Evolutionary conservation across 2,329 filamentous ascomycete species (phyloP).

Genomic region (Calonectria henricotiae): DNA sequence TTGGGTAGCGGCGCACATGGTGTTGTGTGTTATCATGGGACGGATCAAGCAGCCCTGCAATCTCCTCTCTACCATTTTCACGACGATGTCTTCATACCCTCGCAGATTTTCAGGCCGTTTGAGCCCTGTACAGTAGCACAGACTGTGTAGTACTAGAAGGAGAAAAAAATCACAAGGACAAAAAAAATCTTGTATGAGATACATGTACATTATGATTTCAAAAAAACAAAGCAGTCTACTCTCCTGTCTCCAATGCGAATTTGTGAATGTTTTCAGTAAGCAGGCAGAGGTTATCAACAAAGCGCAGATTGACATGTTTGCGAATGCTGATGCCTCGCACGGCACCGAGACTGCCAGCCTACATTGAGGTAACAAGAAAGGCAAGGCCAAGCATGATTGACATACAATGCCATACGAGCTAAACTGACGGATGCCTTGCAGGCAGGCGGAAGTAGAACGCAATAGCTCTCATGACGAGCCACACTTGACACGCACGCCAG

Average conservation of each 20-base stretch:
- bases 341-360: neutral
- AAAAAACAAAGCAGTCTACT: neutral
- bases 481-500: conserved; percentile 45
- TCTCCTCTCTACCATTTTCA: conserved; percentile 57
- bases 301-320: neutral
- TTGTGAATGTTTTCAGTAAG: conserved; percentile 10
- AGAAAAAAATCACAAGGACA: conserved; percentile 46
- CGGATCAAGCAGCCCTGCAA: conserved; percentile 54
- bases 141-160: conserved; percentile 54
- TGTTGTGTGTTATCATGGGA: conserved; percentile 64
- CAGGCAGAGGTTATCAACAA: neutral
- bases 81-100: conserved; percentile 53
- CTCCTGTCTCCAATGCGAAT: neutral
- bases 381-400: conserved; percentile 1
- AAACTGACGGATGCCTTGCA: conserved; percentile 28
- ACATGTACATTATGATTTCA: conserved; percentile 19
- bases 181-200: conserved; percentile 38
- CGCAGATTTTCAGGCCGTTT: conserved; percentile 53
- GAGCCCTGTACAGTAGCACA: conserved; percentile 58
- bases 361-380: neutral
- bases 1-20: conserved; percentile 64
- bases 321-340: neutral
- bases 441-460: conserved; percentile 24
- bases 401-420: neutral
- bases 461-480: conserved; percentile 33